phyloP scores from a whole-genome alignment of 352 stramenopile species.

The Pythium sukuiense region DNA sequence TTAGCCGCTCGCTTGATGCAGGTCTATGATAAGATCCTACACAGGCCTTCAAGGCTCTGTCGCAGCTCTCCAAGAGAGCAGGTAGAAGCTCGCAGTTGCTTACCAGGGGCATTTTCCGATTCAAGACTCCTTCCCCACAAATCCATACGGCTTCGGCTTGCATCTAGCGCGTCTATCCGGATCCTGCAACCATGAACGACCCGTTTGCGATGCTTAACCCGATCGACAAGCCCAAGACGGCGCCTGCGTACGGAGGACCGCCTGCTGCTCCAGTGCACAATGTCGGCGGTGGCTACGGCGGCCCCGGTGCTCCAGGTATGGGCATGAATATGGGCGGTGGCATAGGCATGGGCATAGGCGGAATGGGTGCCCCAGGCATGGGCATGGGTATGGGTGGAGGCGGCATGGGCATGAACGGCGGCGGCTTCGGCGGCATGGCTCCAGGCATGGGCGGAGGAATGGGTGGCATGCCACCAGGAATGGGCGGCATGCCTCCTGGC shows the following conservation, averaged over 20 bases:
- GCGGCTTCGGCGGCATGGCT: slow-evolving; percentile 10
- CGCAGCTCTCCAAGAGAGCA: neutral
- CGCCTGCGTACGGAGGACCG: slow-evolving; percentile 36
- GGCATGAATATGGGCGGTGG: slow-evolving; percentile 15
- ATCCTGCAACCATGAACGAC: slow-evolving; percentile 52
- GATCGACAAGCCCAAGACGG: slow-evolving; percentile 68
- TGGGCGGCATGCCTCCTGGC: slow-evolving; percentile 26
- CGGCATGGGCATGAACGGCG: slow-evolving; percentile 23
- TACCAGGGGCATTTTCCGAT: neutral
- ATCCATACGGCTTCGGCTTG: slow-evolving; percentile 1
- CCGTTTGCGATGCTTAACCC: slow-evolving; percentile 75
- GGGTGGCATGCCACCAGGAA: slow-evolving; percentile 26
- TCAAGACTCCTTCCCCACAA: slow-evolving; percentile 1
- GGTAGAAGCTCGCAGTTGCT: neutral
- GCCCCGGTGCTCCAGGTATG: slow-evolving; percentile 19
- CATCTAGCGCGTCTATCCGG: neutral
- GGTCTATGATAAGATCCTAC: slow-evolving; percentile 5
- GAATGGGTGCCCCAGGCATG: slow-evolving; percentile 6
- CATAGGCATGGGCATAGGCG: neutral
- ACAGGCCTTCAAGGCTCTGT: neutral
- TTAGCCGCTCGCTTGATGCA: neutral
- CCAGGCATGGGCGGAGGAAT: slow-evolving; percentile 26
- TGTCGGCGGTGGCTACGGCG: slow-evolving; percentile 14
- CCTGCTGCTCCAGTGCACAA: slow-evolving; percentile 31
- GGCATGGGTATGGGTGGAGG: slow-evolving; percentile 18